These are phyloP conservation scores for Lophiotrema nucula DNA, from an alignment of 495 filamentous ascomycete species.

Conservation along the genomic window DNA sequence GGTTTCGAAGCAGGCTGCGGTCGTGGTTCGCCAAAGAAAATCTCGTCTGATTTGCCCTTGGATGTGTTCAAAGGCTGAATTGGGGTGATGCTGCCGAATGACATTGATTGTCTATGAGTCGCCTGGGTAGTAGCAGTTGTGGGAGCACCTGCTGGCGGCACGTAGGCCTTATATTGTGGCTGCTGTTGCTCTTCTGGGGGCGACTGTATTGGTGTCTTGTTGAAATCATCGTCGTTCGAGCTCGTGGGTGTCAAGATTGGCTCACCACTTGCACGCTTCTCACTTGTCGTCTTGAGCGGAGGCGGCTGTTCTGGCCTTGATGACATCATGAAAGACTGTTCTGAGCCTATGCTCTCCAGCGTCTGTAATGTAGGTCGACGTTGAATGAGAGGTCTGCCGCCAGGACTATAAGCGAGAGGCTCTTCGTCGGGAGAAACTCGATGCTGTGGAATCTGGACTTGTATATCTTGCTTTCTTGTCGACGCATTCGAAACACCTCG, in stretches of 20 bases:
- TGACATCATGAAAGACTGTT: conserved; percentile 13
- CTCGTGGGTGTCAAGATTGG: conserved; percentile 29
- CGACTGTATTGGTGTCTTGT: conserved; percentile 25
- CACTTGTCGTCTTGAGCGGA: neutral
- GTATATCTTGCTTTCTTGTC: conserved; percentile 2
- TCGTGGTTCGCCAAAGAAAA: conserved; percentile 17
- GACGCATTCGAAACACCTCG: conserved; percentile 3
- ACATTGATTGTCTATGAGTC: conserved; percentile 20
- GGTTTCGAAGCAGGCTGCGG: conserved; percentile 6
- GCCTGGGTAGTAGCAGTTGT: neutral
- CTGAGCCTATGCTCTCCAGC: conserved; percentile 1
- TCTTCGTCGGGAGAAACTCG: conserved; percentile 1
- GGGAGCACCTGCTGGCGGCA: conserved; percentile 9
- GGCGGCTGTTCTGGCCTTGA: conserved; percentile 5
- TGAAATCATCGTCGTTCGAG: conserved; percentile 26
- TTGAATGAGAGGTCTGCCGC: conserved; percentile 27
- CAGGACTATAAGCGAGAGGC: conserved; percentile 29
- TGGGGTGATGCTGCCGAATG: conserved; percentile 1
- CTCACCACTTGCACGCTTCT: neutral
- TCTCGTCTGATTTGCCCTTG: conserved; percentile 25
- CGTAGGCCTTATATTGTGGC: conserved; percentile 22
- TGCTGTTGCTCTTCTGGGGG: conserved; percentile 20
- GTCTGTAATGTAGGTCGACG: conserved; percentile 16
- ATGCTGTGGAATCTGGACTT: conserved; percentile 20
- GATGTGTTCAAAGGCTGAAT: neutral